Evolutionary conservation across 2,329 filamentous ascomycete genomes (phyloP).

Genomic region (Cadophora malorum): DNA sequence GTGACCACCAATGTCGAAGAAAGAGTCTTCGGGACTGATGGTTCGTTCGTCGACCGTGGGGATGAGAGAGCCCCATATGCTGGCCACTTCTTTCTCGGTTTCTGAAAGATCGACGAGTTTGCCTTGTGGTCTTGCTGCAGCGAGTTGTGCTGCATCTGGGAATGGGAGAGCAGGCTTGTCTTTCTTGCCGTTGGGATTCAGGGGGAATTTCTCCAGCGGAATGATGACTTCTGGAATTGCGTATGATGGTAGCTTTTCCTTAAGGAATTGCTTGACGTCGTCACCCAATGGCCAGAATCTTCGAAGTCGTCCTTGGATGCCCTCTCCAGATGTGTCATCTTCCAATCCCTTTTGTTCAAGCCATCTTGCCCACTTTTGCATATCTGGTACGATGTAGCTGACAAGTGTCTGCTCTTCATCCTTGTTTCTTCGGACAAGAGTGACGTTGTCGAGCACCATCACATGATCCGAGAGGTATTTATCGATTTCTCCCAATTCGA

Average conservation of each 20-base stretch:
- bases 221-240: constrained; percentile 79
- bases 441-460: constrained; percentile 83
- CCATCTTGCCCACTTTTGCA: constrained; percentile 75
- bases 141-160: constrained; percentile 74
- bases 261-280: constrained; percentile 69
- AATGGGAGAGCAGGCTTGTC: constrained; percentile 82
- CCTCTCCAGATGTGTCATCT: constrained; percentile 52
- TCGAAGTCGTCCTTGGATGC: constrained; percentile 44
- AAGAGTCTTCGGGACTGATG: constrained; percentile 66
- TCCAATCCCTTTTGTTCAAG: constrained; percentile 62
- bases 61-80: constrained; percentile 77
- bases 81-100: constrained; percentile 71
- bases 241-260: constrained; percentile 74
- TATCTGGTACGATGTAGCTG: constrained; percentile 88
- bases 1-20: constrained; percentile 84
- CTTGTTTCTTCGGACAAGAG: constrained; percentile 81
- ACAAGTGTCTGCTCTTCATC: constrained; percentile 87
- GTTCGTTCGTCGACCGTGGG: constrained; percentile 70
- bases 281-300: constrained; percentile 55
- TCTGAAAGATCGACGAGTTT: constrained; percentile 53
- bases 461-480: constrained; percentile 76
- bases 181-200: constrained; percentile 89
- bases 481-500: constrained; percentile 94
- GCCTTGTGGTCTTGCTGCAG: constrained; percentile 56
- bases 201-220: constrained; percentile 71